Conservation (phyloP, 768 basidiomycete genomes). For the Lactarius trivialis region DNA sequence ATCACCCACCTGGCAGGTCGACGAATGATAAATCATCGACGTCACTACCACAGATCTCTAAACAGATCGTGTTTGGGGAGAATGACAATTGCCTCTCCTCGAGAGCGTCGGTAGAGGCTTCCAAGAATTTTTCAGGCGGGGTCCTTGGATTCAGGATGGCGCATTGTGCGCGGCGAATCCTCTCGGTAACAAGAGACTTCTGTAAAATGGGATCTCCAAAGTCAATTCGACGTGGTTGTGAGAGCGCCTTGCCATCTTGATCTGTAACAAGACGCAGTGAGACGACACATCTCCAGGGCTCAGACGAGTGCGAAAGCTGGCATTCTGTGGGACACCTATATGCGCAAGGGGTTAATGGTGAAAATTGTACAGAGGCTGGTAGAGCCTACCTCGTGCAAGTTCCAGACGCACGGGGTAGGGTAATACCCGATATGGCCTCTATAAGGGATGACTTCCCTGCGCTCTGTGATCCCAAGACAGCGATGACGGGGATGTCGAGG, state of each 20-base stretch:
- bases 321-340: constrained; percentile 36
- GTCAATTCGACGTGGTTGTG: constrained; percentile 28
- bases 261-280: constrained; percentile 29
- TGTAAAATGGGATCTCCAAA: constrained; percentile 39
- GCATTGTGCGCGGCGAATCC: constrained; percentile 57
- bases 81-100: constrained; percentile 28
- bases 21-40: constrained; percentile 37
- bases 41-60: constrained; percentile 35
- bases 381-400: constrained; percentile 59
- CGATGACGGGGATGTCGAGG: constrained; percentile 66
- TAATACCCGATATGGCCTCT: constrained; percentile 69
- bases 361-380: background rate
- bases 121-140: constrained; percentile 32
- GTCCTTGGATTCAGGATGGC: constrained; percentile 55
- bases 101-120: constrained; percentile 29
- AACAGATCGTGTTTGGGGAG: constrained; percentile 33
- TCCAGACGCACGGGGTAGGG: constrained; percentile 60
- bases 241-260: constrained; percentile 26
- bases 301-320: constrained; percentile 25
- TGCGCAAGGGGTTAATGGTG: background rate
- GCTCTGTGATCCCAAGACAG: constrained; percentile 65
- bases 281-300: constrained; percentile 33
- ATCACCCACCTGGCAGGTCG: constrained; percentile 35
- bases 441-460: constrained; percentile 76
- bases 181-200: constrained; percentile 53